Percentiles rank a stretch among this genome's conserved stretches.
phyloP scores from a whole-genome alignment of 352 stramenopile genomes.

The Phytophthora citricola region DNA sequence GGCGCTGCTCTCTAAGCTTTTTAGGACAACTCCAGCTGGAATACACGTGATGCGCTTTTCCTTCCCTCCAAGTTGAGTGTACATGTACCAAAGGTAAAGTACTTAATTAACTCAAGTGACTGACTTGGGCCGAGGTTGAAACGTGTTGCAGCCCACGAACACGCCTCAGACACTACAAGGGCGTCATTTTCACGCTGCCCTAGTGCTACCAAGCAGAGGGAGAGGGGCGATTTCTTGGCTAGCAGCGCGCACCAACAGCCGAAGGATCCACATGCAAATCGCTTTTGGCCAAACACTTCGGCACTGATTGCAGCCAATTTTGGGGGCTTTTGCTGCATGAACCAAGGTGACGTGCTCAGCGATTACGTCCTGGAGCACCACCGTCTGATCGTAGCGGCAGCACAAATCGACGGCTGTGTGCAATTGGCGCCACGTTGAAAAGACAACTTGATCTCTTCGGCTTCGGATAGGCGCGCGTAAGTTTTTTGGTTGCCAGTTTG shows the following conservation, averaged over 20 bases:
- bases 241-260: slow-evolving; percentile 2
- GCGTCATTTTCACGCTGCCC: slow-evolving; percentile 7
- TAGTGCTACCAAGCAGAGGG: slow-evolving; percentile 24
- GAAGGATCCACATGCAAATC: slow-evolving; percentile 30
- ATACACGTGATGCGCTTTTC: slow-evolving; percentile 3
- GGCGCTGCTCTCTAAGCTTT: slow-evolving; percentile 12
- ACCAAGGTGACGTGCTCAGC: slow-evolving; percentile 6
- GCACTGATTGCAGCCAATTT: slow-evolving; percentile 15
- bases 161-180: slow-evolving; percentile 5
- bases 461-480: slow-evolving; percentile 20
- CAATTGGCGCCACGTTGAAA: slow-evolving; percentile 29
- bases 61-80: slow-evolving; percentile 26
- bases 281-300: slow-evolving; percentile 2
- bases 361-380: slow-evolving; percentile 20
- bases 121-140: background rate
- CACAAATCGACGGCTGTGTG: slow-evolving; percentile 36
- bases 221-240: slow-evolving; percentile 22
- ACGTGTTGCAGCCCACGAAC: slow-evolving; percentile 12
- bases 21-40: slow-evolving; percentile 24
- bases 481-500: slow-evolving; percentile 20
- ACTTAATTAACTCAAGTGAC: too few relatives aligned
- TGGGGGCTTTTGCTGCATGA: slow-evolving; percentile 5
- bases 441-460: slow-evolving; percentile 33
- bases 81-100: too few relatives aligned
- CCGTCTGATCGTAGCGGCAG: slow-evolving; percentile 29